Conservation (phyloP, 2,329 filamentous ascomycete species). For the Paecilomyces fulvus region DNA sequence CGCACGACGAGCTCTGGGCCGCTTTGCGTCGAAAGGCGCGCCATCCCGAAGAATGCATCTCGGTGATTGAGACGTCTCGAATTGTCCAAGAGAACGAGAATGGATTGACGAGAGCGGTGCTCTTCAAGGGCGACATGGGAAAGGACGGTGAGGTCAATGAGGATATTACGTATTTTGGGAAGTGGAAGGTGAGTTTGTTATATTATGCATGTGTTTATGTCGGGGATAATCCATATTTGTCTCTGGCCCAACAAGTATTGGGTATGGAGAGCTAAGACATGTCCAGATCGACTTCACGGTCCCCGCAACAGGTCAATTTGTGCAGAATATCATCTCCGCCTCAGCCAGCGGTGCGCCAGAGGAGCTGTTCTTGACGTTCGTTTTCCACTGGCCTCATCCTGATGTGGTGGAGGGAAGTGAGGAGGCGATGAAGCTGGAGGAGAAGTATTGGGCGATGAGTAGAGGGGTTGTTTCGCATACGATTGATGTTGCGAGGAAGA, state of each 20-base stretch:
- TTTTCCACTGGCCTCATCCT: conserved; percentile 35
- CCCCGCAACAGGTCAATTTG: conserved; percentile 33
- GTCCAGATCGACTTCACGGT: conserved; percentile 36
- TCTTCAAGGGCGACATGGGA: conserved; percentile 29
- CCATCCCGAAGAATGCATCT: conserved; percentile 38
- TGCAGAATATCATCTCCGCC: conserved; percentile 38
- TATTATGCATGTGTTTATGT: neutral
- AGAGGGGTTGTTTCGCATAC: conserved; percentile 9
- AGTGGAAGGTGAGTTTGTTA: conserved; percentile 28
- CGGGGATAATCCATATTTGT: too few relatives aligned
- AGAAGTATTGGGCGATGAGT: conserved; percentile 12
- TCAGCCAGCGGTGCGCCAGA: conserved; percentile 18
- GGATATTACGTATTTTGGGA: conserved; percentile 29
- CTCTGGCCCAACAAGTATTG: too few relatives aligned
- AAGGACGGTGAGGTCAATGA: conserved; percentile 23
- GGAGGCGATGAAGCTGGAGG: conserved; percentile 20
- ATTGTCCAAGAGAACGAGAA: conserved; percentile 32
- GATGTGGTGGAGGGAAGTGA: conserved; percentile 26
- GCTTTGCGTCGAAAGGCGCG: conserved; percentile 41
- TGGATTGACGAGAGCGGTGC: conserved; percentile 27
- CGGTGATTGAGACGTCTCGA: conserved; percentile 33
- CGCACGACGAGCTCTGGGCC: conserved; percentile 31
- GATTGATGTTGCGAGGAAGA: conserved; percentile 11
- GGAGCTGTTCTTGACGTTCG: conserved; percentile 39
- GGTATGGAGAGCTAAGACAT: neutral